Conservation (phyloP, 129 eudicot species). For the Cynara cardunculus region DNA sequence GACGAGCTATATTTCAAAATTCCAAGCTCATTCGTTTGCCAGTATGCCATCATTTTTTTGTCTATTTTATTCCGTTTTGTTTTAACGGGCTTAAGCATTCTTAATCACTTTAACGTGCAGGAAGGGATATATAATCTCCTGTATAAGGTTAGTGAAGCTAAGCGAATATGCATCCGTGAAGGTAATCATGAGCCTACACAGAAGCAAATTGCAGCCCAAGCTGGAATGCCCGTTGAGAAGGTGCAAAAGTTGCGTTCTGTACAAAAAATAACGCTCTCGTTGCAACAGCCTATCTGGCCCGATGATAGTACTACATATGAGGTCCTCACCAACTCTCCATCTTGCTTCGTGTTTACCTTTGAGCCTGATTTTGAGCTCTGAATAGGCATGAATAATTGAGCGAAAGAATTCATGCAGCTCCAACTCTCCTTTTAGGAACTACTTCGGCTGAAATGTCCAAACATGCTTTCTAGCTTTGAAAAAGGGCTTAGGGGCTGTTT, state of each 20-base stretch:
- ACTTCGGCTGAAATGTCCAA: background rate
- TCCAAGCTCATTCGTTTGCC: constrained; percentile 94
- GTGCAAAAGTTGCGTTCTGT: constrained; percentile 47
- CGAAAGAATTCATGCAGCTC: no score
- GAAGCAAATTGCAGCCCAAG: constrained; percentile 63
- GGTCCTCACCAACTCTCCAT: constrained; percentile 27
- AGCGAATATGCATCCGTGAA: constrained; percentile 62
- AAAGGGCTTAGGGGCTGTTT: no score
- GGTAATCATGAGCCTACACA: constrained; percentile 61
- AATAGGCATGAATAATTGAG: no score
- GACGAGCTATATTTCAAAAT: constrained; percentile 74
- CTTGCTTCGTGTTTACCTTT: no score
- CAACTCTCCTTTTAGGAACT: background rate
- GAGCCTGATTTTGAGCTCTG: no score
- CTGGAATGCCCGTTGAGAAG: constrained; percentile 74
- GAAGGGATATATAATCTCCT: constrained; percentile 73
- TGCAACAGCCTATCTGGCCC: constrained; percentile 65
- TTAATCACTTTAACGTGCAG: constrained; percentile 36
- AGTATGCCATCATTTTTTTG: constrained; percentile 34
- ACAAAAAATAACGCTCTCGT: constrained; percentile 65
- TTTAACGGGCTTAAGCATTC: background rate
- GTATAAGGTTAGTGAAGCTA: constrained; percentile 70
- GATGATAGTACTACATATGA: constrained; percentile 76
- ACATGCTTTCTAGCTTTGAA: no score
- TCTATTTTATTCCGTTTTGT: background rate